Base-by-base conservation (phyloP, 1,284 basidiomycete genomes). In the Rhodotorula sp. region DNA sequence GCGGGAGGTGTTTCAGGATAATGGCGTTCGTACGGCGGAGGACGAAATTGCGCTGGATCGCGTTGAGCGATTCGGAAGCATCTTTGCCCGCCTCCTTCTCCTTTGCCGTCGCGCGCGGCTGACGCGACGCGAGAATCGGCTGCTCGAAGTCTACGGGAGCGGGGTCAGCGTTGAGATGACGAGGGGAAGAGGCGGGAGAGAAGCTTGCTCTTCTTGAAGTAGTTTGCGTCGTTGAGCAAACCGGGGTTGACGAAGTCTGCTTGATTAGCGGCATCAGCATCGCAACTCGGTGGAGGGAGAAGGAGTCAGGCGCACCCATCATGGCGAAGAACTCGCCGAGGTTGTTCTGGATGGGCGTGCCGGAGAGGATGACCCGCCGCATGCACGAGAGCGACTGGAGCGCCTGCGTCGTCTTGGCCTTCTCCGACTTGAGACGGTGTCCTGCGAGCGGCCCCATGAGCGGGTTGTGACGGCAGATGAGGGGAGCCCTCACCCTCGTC, bases 341-440 rank as follows among this genome's bases (percentile, higher is more conserved):
- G 80, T 98, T 93, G 81, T 99, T 99, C 82, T 99, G 77, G 8
- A 99, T 93, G 1, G 97, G 97, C 3, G 97, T 99, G 29, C 97
- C 97, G 0, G 95, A 96, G 6, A 99, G 84, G 64, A 99, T 96
- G 80, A 83, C 67, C 1, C 72, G 69, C 67, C 67, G 69, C 55
- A 56, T 56, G 36, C 72, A 70, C 0, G 67, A 71, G 58, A 67
- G 57, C 36, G 62, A 63, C 34, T 59, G 48, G 84, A 99, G 84
- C 25, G 87, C 86, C 72, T 91, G 87, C 1, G 91, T 91, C 0
- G 94, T 97, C 84, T 98, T 97, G 79, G 91, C 94, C 72, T 88
- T 90, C 8, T 91, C 89, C 25, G 94, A 94, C 80, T 98, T 99
- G 50, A 99, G 85, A 37, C 96, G 87, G 81, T 99, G 97, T 2